These are phyloP conservation scores for Barbarea vulgaris DNA, from an alignment of 345 rosid genomes.

Conservation along the genomic window DNA sequence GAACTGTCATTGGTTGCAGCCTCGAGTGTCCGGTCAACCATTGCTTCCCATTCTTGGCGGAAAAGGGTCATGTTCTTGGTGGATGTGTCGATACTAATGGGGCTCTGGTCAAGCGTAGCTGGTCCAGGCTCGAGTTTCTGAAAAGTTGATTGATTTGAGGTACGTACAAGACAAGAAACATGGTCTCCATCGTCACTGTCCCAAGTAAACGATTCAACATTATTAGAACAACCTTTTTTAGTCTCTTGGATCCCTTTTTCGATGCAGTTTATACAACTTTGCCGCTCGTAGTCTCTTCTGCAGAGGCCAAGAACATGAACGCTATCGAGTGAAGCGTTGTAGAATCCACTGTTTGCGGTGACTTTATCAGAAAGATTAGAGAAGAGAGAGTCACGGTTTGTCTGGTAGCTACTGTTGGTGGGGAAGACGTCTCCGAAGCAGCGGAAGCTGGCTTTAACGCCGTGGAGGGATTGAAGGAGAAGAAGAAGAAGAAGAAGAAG, in stretches of 20 bases:
- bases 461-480: constrained; percentile 17
- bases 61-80: constrained; percentile 31
- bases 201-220: constrained; percentile 37
- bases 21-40: constrained; percentile 2
- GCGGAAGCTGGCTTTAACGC: constrained; percentile 1
- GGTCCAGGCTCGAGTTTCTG: constrained; percentile 31
- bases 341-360: constrained; percentile 33
- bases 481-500: neutral
- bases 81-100: neutral
- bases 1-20: neutral
- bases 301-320: constrained; percentile 44
- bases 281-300: constrained; percentile 38
- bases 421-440: constrained; percentile 34
- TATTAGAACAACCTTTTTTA: constrained; percentile 31
- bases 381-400: constrained; percentile 40
- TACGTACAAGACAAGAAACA: constrained; percentile 42
- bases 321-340: constrained; percentile 33
- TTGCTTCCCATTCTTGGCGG: constrained; percentile 34
- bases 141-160: constrained; percentile 27
- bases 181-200: neutral
- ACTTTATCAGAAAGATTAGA: constrained; percentile 41
- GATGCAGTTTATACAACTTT: constrained; percentile 37
- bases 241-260: constrained; percentile 8
- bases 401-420: constrained; percentile 16
- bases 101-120: neutral